Evolutionary conservation across 2,329 filamentous ascomycete genomes (phyloP).

Genomic region (Microcyclospora pomicola): DNA sequence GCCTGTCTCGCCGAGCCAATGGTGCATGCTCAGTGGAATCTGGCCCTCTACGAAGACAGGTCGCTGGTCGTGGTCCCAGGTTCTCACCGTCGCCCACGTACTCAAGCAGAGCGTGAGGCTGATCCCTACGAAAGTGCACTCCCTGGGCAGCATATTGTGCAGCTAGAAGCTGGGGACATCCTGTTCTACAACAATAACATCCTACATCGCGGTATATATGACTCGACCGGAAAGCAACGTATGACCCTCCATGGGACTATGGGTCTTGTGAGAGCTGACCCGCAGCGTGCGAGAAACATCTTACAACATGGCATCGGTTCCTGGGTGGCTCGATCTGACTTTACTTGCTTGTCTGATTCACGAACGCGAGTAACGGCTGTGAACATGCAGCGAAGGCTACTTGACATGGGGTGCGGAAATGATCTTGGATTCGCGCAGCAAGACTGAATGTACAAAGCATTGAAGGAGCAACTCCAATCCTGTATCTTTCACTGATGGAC

Average conservation of each 20-base stretch:
- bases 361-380: conserved; percentile 37
- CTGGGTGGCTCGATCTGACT: conserved; percentile 49
- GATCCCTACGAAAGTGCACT: conserved; percentile 49
- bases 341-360: conserved; percentile 30
- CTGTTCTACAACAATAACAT: conserved; percentile 91
- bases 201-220: conserved; percentile 57
- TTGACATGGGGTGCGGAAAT: conserved; percentile 47
- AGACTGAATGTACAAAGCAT: conserved; percentile 25
- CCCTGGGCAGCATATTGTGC: conserved; percentile 51
- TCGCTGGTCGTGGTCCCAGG: conserved; percentile 66
- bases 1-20: conserved; percentile 45
- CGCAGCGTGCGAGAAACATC: conserved; percentile 53
- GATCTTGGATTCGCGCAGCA: conserved; percentile 51
- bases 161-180: conserved; percentile 58
- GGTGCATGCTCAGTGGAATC: conserved; percentile 76
- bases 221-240: conserved; percentile 39
- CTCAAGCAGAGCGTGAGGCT: conserved; percentile 52
- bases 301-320: conserved; percentile 58
- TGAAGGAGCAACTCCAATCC: no score
- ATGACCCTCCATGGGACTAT: conserved; percentile 63
- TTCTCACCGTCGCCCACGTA: conserved; percentile 58
- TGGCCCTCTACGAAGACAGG: conserved; percentile 63
- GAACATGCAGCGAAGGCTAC: conserved; percentile 49
- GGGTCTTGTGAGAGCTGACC: conserved; percentile 44
- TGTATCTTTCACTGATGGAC: no score